A percentile compares a stretch with the other conserved stretches of the same genome.
Conservation (phyloP, 129 eudicot species). For the Smallanthus sonchifolius region DNA sequence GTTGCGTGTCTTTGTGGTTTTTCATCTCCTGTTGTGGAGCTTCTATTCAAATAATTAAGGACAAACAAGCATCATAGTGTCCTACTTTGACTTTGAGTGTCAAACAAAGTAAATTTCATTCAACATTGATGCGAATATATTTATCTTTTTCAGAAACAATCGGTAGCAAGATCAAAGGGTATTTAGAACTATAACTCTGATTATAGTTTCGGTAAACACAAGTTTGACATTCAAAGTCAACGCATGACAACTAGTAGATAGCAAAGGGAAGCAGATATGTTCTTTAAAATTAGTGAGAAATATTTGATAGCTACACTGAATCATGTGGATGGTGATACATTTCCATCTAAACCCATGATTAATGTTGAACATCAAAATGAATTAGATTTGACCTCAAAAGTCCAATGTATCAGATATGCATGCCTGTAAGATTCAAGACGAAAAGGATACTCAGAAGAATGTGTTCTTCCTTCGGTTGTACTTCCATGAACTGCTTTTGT, state of each 20-base stretch:
- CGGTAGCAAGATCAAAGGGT: not conserved
- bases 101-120: not conserved
- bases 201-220: not conserved
- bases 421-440: not conserved
- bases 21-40: constrained; percentile 44
- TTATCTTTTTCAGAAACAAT: not conserved
- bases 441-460: constrained; percentile 55
- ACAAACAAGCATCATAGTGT: constrained; percentile 13
- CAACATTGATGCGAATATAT: not conserved
- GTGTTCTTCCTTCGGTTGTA: constrained; percentile 50
- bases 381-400: constrained; percentile 12
- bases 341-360: not conserved
- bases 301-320: not conserved
- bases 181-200: not conserved
- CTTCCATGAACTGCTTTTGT: constrained; percentile 34
- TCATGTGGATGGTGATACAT: not conserved
- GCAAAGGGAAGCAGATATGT: not conserved
- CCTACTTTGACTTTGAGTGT: not conserved
- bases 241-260: not conserved
- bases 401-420: constrained; percentile 1
- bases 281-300: not conserved
- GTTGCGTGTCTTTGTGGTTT: constrained; percentile 47
- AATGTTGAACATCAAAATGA: not conserved
- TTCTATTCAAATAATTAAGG: constrained; percentile 44
- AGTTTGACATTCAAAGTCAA: constrained; percentile 1